A percentile compares a stretch with the other conserved stretches of the same genome.
phyloP scores from a whole-genome alignment of 2,329 filamentous ascomycete genomes.

The Tolypocladium paradoxum region DNA sequence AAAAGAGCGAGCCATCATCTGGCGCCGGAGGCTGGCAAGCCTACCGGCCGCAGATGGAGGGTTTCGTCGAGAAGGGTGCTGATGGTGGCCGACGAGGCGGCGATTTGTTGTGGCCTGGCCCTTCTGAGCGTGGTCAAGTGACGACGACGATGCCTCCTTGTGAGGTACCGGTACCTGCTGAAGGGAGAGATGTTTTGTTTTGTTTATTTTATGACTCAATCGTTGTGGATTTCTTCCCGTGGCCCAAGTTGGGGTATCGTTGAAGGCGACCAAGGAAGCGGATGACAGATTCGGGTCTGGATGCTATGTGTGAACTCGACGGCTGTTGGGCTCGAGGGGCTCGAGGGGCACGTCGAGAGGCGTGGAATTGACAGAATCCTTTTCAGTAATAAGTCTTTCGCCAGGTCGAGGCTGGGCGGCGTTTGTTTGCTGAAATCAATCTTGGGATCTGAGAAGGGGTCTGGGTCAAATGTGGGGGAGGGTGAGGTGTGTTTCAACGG shows the following conservation, averaged over 20 bases:
- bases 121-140: neutral
- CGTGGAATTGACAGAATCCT: neutral
- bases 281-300: neutral
- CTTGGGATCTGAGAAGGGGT: neutral
- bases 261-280: neutral
- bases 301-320: neutral
- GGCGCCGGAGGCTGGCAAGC: constrained; percentile 1
- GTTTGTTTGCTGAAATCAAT: constrained; percentile 1
- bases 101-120: neutral
- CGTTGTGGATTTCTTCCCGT: neutral
- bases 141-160: neutral
- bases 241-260: neutral
- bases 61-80: neutral
- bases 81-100: neutral
- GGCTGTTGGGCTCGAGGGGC: neutral
- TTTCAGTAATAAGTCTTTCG: neutral
- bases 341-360: neutral
- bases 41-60: constrained; percentile 1
- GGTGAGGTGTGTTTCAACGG: neutral
- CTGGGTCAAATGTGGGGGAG: neutral
- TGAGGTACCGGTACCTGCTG: neutral
- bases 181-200: neutral
- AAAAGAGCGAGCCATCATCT: constrained; percentile 5
- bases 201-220: neutral
- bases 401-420: neutral